Evolutionary conservation across 2,329 filamentous ascomycete genomes (phyloP), one percentile per base, ranked within the genome.

Genomic region (Reticulascus tulasneorum): DNA sequence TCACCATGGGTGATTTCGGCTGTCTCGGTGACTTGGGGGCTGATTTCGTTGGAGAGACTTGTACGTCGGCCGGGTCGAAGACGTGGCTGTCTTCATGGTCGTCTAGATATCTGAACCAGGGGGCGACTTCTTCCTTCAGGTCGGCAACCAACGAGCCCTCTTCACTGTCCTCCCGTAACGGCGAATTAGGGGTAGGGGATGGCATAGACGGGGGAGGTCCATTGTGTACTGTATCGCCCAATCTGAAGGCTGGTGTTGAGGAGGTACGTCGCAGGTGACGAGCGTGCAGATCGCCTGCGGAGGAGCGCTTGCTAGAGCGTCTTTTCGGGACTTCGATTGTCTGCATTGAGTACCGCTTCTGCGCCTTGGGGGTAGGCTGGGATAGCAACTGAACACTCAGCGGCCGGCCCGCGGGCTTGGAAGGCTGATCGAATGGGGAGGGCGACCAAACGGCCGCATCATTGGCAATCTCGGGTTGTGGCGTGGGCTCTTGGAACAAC

Each of bases 61-160:
- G 12, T 6, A 29, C 9, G 16, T 31, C 9, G 40, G 29, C 0
- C 40, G 37, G 5, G 3, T 36, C 40, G 4, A 42, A 33, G 28
- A 36, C 37, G 4, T 7, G 20, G 7, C n/a, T 15, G 12, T 40
- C 35, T 10, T 45, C n/a, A n/a, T n/a, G 39, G 11, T 37, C 37
- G 18, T 44, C 44, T 9, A 44, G 21, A 17, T 46, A 46, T 12
- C 44, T 37, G 29, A 46, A 46, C 44, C 44, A 46, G 10, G 44
- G 44, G 27, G 44, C 41, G 2, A 46, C 29, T 12, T 46, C 44
- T 29, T 46, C 41, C 18, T 46, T 44, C n/a, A 44, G 41, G 11
- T 44, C 44, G 9, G 42, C 39, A 9, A 44, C 29, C 13, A 37
- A 33, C 24, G 35, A 40, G 16, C 29, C 32, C 10, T 32, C 31